These are phyloP conservation scores for Artemisia argyi DNA, from an alignment of 129 eudicot species.

Conservation along the genomic window DNA sequence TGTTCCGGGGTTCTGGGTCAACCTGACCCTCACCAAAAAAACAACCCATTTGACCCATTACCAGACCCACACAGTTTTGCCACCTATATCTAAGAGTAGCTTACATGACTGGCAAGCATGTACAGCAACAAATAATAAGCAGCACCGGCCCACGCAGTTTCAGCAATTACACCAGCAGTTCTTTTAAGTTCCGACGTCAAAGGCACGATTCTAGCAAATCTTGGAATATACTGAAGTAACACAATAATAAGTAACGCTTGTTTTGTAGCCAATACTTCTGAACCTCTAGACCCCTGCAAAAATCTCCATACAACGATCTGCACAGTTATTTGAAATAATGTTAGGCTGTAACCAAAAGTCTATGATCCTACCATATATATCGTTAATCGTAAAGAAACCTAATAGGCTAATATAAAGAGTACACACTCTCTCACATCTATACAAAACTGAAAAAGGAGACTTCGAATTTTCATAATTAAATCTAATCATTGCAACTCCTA, in stretches of 20 bases:
- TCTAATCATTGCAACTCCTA: not conserved
- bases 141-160: slow-evolving; percentile 98
- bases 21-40: not conserved
- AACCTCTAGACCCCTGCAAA: slow-evolving; percentile 70
- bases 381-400: too few species aligned
- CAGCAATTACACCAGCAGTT: slow-evolving; percentile 89
- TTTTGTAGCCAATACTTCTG: slow-evolving; percentile 77
- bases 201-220: slow-evolving; percentile 70
- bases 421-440: slow-evolving; percentile 13
- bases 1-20: not conserved
- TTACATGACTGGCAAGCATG: slow-evolving; percentile 96
- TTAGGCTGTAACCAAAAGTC: slow-evolving; percentile 5
- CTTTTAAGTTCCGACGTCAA: slow-evolving; percentile 82
- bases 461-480: too few species aligned
- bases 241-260: slow-evolving; percentile 70
- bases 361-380: slow-evolving; percentile 9
- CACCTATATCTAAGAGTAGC: slow-evolving; percentile 21
- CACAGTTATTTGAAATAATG: slow-evolving; percentile 17
- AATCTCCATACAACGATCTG: slow-evolving; percentile 92
- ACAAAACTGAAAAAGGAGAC: not conserved
- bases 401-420: not conserved
- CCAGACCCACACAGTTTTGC: not conserved
- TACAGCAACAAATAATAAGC: slow-evolving; percentile 74
- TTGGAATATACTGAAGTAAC: slow-evolving; percentile 76
- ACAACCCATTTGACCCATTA: not conserved